A percentile compares a stretch with the other conserved stretches of the same genome.
phyloP scores from a whole-genome alignment of 176 grass and related monocot genomes.

The Ananas comosus region DNA sequence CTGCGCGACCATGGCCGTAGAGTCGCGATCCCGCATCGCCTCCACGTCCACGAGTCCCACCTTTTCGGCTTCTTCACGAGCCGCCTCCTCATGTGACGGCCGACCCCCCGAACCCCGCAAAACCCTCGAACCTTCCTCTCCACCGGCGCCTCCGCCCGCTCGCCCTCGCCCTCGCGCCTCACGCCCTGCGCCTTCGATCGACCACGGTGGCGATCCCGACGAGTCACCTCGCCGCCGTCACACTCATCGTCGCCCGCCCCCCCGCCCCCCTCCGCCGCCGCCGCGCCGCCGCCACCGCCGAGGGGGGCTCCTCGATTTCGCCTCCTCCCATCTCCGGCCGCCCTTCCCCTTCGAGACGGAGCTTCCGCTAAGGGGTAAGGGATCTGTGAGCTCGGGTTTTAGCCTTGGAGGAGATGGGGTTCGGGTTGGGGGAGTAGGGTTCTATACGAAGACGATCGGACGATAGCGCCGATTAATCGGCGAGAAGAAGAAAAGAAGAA shows the following conservation, averaged over 20 bases:
- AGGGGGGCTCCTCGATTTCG: constrained; percentile 54
- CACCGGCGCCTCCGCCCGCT: background rate
- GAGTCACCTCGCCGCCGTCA: constrained; percentile 98
- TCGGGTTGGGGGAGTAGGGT: too few relatives aligned
- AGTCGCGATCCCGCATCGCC: constrained; percentile 61
- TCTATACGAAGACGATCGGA: too few relatives aligned
- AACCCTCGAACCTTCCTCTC: background rate
- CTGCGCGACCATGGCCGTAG: constrained; percentile 45
- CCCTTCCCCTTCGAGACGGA: background rate
- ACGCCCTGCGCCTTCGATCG: constrained; percentile 46
- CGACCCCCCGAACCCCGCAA: constrained; percentile 8
- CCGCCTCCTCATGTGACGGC: constrained; percentile 44
- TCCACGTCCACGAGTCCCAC: constrained; percentile 84
- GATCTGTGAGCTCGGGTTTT: too few relatives aligned
- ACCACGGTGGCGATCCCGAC: constrained; percentile 46
- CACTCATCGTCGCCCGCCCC: constrained; percentile 47
- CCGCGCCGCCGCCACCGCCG: background rate
- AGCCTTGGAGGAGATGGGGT: too few relatives aligned
- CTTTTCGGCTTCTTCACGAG: constrained; percentile 49
- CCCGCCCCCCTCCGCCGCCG: constrained; percentile 7
- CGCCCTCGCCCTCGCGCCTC: background rate
- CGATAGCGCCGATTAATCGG: too few relatives aligned
- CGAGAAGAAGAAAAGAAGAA: too few relatives aligned
- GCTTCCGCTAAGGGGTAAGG: too few relatives aligned
- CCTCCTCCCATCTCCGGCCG: constrained; percentile 31